Conservation (phyloP, 108 stramenopile species). For the Parietichytrium sp. region DNA sequence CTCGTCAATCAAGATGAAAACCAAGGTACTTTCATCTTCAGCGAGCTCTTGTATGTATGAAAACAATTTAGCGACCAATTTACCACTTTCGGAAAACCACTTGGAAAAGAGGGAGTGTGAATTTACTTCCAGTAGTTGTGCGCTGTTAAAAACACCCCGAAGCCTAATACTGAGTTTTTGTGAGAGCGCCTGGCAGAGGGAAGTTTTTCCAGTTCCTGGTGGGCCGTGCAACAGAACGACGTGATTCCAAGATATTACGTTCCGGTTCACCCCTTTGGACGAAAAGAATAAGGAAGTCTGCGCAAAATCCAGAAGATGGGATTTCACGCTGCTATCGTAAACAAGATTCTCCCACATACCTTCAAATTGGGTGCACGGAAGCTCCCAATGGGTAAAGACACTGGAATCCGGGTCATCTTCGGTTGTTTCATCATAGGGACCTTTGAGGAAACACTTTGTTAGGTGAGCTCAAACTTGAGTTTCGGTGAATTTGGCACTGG, state of each 20-base stretch:
- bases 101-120: constrained; percentile 78
- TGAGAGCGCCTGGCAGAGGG: constrained; percentile 69
- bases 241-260: constrained; percentile 73
- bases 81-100: constrained; percentile 84
- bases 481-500: too few species aligned
- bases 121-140: constrained; percentile 71
- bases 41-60: constrained; percentile 71
- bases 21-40: constrained; percentile 68
- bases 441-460: too few species aligned
- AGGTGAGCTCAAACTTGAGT: too few species aligned
- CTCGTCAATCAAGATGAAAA: constrained; percentile 76
- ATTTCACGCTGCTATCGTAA: constrained; percentile 47
- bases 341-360: constrained; percentile 57
- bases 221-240: constrained; percentile 77
- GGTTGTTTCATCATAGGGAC: constrained; percentile 25
- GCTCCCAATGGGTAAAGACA: constrained; percentile 36
- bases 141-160: constrained; percentile 59
- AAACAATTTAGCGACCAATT: constrained; percentile 74
- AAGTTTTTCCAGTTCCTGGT: constrained; percentile 78
- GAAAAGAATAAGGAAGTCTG: constrained; percentile 57
- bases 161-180: constrained; percentile 74
- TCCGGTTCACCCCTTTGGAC: constrained; percentile 41
- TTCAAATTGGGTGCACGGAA: not conserved
- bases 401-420: constrained; percentile 1
- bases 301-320: constrained; percentile 54